Evolutionary conservation across 2,329 filamentous ascomycete genomes (phyloP), one percentile per base, ranked within the genome.

Genomic region (Venturiaceae sp.): DNA sequence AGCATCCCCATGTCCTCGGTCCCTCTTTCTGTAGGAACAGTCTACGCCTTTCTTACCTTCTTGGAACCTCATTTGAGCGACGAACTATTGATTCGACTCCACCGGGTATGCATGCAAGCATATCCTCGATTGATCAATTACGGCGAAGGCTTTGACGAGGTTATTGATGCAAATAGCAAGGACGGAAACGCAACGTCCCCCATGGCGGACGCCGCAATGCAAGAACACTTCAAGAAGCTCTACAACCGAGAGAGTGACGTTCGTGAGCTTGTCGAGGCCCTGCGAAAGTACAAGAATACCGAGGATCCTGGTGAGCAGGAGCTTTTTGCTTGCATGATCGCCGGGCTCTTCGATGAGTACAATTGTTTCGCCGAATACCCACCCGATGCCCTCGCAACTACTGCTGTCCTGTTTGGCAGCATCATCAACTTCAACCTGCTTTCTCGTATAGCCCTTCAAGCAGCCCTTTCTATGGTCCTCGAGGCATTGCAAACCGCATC

Each of bases 111-210:
- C 70, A 91, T 99, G 62, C 92, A 92, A 59, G 87, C 88, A 1
- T 99, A 97, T 66, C 95, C 94, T 7, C 83, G 94, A 46, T 77
- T 99, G 32, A 96, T 99, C 77, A 99, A 99, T 67, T 97, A 96
- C 65, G 92, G 91, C 2, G 90, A 95, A 72, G 91, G 89, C 3
- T 92, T 87, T 62, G 91, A 99, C 71, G 88, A 94, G 59, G 85
- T 97, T 44, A 92, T 99, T 63, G 90, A 97, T 66, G 79, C 81
- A 9, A 96, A 95, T 67, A 88, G 90, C 47, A 82, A 84, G 64
- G 83, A 86, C 21, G 86, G 89, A n/a, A 95, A 97, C 66, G 80
- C 83, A 1, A 80, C 99, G 1, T 87, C 92, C 0, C 79, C 82
- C 21, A 84, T 85, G 23, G 90, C 92, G 57, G 92, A 95, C 64